Conservation (phyloP, 179 eudicot species). For the Dionaea muscipula region DNA sequence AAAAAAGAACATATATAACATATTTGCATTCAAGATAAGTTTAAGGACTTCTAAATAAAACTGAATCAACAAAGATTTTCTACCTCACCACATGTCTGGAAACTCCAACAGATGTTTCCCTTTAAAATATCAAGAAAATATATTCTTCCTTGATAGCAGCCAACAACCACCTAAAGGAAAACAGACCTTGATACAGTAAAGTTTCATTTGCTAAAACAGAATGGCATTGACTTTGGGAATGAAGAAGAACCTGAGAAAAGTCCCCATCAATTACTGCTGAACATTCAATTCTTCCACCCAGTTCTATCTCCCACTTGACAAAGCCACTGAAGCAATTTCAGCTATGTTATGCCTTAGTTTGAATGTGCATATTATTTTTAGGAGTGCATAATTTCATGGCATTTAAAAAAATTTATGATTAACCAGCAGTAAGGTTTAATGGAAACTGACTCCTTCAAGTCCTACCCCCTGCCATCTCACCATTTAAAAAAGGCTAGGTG, state of each 20-base stretch:
- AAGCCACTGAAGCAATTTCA: constrained; percentile 38
- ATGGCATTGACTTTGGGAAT: neutral
- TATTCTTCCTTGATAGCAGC: constrained; percentile 82
- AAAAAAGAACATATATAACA: too few species aligned
- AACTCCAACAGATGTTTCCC: constrained; percentile 64
- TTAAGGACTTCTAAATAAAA: too few species aligned
- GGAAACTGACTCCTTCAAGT: too few species aligned
- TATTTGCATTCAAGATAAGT: too few species aligned
- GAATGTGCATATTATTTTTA: too few species aligned
- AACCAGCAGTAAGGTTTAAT: too few species aligned
- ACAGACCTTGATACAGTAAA: neutral
- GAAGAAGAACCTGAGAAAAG: constrained; percentile 46
- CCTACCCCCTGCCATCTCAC: too few species aligned
- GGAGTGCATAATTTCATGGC: too few species aligned
- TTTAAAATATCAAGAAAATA: constrained; percentile 52
- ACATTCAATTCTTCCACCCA: constrained; percentile 68
- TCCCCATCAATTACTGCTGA: constrained; percentile 68
- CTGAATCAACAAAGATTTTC: constrained; percentile 5
- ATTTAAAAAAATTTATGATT: too few species aligned
- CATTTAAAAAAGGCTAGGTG: too few species aligned
- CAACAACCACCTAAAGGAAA: constrained; percentile 46
- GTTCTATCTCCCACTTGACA: constrained; percentile 53
- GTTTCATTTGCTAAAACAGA: neutral
- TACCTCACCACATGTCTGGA: constrained; percentile 73
- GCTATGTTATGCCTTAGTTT: neutral